phyloP scores from a whole-genome alignment of 805 yeast species.

The Schizosaccharomyces octosporus region DNA sequence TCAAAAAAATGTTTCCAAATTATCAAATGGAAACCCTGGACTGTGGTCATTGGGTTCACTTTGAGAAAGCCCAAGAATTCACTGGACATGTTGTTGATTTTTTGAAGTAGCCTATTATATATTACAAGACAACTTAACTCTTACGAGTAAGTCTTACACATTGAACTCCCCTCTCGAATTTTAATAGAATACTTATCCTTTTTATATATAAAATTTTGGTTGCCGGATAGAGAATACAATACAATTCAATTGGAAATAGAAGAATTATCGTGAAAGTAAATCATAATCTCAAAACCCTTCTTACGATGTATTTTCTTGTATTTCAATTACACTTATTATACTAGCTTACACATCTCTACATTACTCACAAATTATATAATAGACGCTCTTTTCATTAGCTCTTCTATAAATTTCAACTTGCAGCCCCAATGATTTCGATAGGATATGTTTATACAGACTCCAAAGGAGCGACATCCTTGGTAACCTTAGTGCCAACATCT shows the following conservation, averaged over 20 bases:
- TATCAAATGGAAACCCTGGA: conserved; percentile 53
- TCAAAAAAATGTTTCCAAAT: conserved; percentile 55
- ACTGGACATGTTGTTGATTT: conserved; percentile 16
- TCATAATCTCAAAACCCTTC: too few species aligned
- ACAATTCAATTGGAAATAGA: too few species aligned
- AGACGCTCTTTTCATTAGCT: background rate
- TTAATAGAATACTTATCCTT: too few species aligned
- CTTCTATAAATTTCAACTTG: background rate
- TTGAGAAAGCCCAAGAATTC: conserved; percentile 59
- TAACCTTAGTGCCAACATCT: conserved; percentile 93
- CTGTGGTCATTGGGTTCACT: conserved; percentile 60
- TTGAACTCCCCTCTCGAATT: too few species aligned
- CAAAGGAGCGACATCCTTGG: conserved; percentile 1
- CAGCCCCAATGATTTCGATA: background rate
- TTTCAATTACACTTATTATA: too few species aligned
- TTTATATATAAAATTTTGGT: too few species aligned
- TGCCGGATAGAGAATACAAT: too few species aligned
- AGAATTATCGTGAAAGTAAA: too few species aligned
- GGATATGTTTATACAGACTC: background rate
- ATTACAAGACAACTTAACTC: too few species aligned
- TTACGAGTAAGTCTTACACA: too few species aligned
- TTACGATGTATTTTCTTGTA: too few species aligned
- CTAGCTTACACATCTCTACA: too few species aligned
- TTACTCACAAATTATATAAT: background rate
- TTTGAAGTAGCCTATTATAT: background rate